Percentiles rank a stretch among this genome's conserved stretches.
phyloP scores from a whole-genome alignment of 1,284 basidiomycete genomes.

The Moniliophthora roreri region DNA sequence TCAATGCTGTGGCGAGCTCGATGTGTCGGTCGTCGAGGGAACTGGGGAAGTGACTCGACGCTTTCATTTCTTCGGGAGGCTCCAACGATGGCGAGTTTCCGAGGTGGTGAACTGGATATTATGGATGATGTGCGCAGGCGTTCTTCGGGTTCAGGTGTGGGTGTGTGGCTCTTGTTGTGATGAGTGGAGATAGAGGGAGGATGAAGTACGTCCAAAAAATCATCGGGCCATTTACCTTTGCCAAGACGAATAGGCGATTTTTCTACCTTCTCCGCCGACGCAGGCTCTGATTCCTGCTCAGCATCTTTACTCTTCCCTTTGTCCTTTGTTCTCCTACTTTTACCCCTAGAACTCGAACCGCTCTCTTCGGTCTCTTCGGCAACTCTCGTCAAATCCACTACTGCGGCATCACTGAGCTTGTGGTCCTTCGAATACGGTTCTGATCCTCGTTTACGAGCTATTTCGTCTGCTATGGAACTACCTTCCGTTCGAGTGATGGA shows the following conservation, averaged over 20 bases:
- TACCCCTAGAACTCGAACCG: slow-evolving; percentile 41
- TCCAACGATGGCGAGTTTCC: slow-evolving; percentile 56
- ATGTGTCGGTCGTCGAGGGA: slow-evolving; percentile 59
- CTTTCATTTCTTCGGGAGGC: slow-evolving; percentile 43
- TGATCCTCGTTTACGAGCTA: slow-evolving; percentile 38
- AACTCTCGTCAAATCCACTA: slow-evolving; percentile 63
- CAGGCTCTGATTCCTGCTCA: background rate
- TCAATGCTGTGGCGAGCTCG: slow-evolving; percentile 62
- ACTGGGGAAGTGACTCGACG: slow-evolving; percentile 44
- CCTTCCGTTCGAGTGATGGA: slow-evolving; percentile 66
- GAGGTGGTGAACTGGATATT: slow-evolving; percentile 51
- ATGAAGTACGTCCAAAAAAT: slow-evolving; percentile 65
- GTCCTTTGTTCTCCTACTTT: slow-evolving; percentile 20
- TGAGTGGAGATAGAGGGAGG: slow-evolving; percentile 29
- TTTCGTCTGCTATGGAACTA: slow-evolving; percentile 52
- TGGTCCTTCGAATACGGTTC: slow-evolving; percentile 47
- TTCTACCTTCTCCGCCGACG: slow-evolving; percentile 30
- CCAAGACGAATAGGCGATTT: slow-evolving; percentile 56
- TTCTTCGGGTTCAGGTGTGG: slow-evolving; percentile 25
- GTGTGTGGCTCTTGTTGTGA: slow-evolving; percentile 25
- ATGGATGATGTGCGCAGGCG: slow-evolving; percentile 31
- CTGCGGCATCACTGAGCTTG: slow-evolving; percentile 57
- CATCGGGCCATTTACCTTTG: slow-evolving; percentile 82
- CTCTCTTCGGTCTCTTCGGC: slow-evolving; percentile 71
- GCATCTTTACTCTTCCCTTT: slow-evolving; percentile 13